These are phyloP conservation scores for Hymenoscyphus salicellus DNA, from an alignment of 2,329 filamentous ascomycete species.

Conservation along the genomic window DNA sequence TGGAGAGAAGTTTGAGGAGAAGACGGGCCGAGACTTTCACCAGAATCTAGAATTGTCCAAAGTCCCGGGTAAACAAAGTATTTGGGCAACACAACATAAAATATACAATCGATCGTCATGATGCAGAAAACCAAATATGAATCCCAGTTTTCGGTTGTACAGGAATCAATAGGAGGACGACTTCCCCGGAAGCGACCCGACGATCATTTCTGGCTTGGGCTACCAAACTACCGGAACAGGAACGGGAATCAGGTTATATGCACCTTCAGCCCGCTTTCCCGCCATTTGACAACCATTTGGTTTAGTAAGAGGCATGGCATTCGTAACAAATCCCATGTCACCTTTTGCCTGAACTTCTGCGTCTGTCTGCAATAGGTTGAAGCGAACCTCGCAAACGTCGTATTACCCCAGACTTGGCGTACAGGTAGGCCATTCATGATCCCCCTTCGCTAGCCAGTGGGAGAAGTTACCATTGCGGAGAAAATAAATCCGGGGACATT, in stretches of 20 bases:
- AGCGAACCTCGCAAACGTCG: neutral
- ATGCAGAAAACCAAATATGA: neutral
- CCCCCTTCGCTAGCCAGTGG: neutral
- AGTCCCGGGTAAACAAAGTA: neutral
- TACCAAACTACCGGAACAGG: neutral
- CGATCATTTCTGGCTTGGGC: constrained; percentile 2
- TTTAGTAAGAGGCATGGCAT: neutral
- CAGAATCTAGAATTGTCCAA: constrained; percentile 2
- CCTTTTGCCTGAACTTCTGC: constrained; percentile 1
- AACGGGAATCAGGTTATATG: constrained; percentile 7
- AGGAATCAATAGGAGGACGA: neutral
- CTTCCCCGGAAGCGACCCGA: neutral
- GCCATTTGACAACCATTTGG: neutral
- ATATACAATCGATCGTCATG: neutral
- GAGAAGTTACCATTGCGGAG: neutral
- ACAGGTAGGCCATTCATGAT: neutral
- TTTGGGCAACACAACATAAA: neutral
- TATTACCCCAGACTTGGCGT: neutral
- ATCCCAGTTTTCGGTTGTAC: neutral
- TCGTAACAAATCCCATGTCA: neutral
- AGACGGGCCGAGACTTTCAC: neutral
- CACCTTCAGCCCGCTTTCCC: neutral
- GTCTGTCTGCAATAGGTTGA: neutral
- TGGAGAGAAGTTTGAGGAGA: neutral
- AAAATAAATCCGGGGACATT: neutral